phyloP scores from a whole-genome alignment of 495 filamentous ascomycete species.

The Chaetomium tenue region DNA sequence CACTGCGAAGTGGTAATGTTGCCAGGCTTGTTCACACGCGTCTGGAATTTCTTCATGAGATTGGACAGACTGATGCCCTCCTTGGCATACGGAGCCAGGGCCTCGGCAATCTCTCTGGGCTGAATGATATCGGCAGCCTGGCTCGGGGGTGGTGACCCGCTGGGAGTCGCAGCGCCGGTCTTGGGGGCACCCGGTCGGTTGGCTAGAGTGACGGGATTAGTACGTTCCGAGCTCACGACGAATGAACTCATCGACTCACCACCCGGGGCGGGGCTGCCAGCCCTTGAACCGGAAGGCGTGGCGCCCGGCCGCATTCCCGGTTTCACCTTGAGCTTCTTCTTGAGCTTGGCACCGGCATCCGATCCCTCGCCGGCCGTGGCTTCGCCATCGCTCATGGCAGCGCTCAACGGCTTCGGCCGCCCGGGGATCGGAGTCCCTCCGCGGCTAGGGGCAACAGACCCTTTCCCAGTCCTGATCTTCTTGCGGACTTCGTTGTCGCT shows the following conservation, averaged over 20 bases:
- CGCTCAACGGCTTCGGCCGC: slow-evolving; percentile 53
- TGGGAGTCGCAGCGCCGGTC: slow-evolving; percentile 32
- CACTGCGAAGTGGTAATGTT: slow-evolving; percentile 48
- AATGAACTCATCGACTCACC: slow-evolving; percentile 22
- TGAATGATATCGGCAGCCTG: slow-evolving; percentile 31
- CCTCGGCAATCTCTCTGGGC: slow-evolving; percentile 53
- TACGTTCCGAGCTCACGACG: too few relatives aligned
- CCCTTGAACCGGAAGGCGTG: slow-evolving; percentile 55
- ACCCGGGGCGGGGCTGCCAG: slow-evolving; percentile 48
- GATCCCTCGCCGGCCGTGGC: slow-evolving; percentile 73
- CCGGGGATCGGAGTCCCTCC: slow-evolving; percentile 57
- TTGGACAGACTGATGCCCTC: slow-evolving; percentile 61
- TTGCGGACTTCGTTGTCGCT: slow-evolving; percentile 89
- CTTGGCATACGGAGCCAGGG: slow-evolving; percentile 57
- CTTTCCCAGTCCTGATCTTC: slow-evolving; percentile 75
- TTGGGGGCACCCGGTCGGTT: slow-evolving; percentile 38
- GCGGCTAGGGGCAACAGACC: slow-evolving; percentile 45
- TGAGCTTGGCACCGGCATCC: slow-evolving; percentile 59
- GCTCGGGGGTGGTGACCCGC: slow-evolving; percentile 26
- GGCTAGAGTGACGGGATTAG: background rate
- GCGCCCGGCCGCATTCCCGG: slow-evolving; percentile 34
- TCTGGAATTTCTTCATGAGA: slow-evolving; percentile 62
- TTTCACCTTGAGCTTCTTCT: slow-evolving; percentile 65
- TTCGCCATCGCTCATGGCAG: slow-evolving; percentile 78
- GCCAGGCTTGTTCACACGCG: slow-evolving; percentile 52